Percentiles rank a stretch among this genome's conserved stretches.
Evolutionary conservation across 768 basidiomycete species (phyloP).

Genomic region (Mycena capillaripes): DNA sequence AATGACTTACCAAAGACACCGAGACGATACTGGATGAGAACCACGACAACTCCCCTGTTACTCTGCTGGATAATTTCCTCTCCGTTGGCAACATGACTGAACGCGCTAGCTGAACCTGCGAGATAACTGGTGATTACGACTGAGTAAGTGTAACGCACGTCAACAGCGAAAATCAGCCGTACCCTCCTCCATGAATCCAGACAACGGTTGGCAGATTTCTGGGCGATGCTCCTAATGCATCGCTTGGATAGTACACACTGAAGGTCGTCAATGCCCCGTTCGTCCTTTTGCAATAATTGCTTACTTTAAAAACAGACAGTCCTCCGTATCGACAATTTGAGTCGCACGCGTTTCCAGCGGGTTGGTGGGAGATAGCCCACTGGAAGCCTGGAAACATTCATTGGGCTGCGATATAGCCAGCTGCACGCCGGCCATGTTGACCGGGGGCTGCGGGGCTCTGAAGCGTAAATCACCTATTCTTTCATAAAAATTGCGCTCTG

Average conservation of each 20-base stretch:
- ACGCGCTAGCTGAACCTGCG: conserved; percentile 43
- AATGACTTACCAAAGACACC: conserved; percentile 50
- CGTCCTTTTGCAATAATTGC: not conserved
- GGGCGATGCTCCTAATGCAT: conserved; percentile 32
- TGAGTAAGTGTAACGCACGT: conserved; percentile 31
- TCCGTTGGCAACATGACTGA: conserved; percentile 49
- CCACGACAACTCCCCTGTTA: conserved; percentile 51
- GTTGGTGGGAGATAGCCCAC: conserved; percentile 37
- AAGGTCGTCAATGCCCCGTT: too few relatives aligned
- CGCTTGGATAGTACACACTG: conserved; percentile 55
- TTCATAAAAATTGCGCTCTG: not conserved
- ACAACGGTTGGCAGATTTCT: conserved; percentile 54
- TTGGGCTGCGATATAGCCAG: conserved; percentile 47
- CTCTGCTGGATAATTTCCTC: conserved; percentile 53
- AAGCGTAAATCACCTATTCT: conserved; percentile 53
- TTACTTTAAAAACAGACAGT: conserved; percentile 5
- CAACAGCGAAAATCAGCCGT: not conserved
- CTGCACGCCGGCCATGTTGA: conserved; percentile 44
- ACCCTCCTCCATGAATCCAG: conserved; percentile 59
- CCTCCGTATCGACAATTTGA: conserved; percentile 2
- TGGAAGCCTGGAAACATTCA: conserved; percentile 46
- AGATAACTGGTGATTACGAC: conserved; percentile 44
- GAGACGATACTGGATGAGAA: conserved; percentile 59
- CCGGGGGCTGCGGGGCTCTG: conserved; percentile 49
- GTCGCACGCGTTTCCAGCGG: conserved; percentile 18